Base-by-base conservation (phyloP, 2,329 filamentous ascomycete species). In the Truncatella angustata region DNA sequence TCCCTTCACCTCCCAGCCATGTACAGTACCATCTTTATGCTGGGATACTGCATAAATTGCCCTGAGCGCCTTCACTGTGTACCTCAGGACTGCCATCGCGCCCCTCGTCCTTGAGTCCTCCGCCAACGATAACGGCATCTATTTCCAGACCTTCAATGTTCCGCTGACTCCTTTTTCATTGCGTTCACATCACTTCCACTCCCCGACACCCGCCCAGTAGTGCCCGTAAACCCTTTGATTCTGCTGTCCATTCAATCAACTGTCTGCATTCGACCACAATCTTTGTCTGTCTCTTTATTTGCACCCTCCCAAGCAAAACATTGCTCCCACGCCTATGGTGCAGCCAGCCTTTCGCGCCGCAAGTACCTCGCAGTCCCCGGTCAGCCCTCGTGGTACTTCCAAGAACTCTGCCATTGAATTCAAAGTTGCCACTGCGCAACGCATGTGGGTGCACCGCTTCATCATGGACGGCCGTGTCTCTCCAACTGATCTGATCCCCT, bases 401-500 rank as follows among this genome's bases (percentile, higher is more conserved):
- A 12, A 46, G 20, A 12, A 28, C 30, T 46, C 30, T 45, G 43
- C 14, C 30, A 14, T 16, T 9, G 18, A 35, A 20, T 16, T 9
- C 30, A 35, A 20, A 28, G 43, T 32, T 46, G 36, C 10, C 16
- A 6, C 36, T 32, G 43, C 37, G 47, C n/a, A n/a, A n/a, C n/a
- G n/a, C 47, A 32, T 42, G 47, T 26, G 47, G 21, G 21, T 16
- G 21, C 32, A 7, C 16, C 45, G 35, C 21, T 36, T 39, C 28
- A 20, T 42, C 24, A 43, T 45, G 37, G 37, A 40, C 49, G 26
- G 44, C 23, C 37, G 24, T 28, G 35, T 37, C 26, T 39, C 23
- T 50, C 23, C 63, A 65, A 64, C 61, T 67, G 65, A 67, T 67
- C 66, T n/a, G n/a, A n/a, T n/a, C n/a, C n/a, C n/a, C n/a, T n/a